Percentiles rank a stretch among this genome's conserved stretches.
Evolutionary conservation across 2,329 filamentous ascomycete genomes (phyloP).

Genomic region (Neofusicoccum laricinum): DNA sequence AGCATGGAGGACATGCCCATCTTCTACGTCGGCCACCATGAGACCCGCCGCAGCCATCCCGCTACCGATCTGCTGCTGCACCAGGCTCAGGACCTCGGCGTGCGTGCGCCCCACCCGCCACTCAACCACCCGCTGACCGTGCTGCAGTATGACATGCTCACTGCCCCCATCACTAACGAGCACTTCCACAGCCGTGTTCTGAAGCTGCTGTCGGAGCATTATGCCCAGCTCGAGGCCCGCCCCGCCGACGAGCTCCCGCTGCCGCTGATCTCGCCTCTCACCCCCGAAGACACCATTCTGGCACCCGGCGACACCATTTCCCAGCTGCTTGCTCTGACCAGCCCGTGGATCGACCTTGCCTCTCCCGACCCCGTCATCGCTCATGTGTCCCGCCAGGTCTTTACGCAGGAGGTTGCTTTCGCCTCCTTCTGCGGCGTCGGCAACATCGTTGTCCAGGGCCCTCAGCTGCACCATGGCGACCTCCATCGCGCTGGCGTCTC

Average conservation of each 20-base stretch:
- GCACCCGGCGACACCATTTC: slow-evolving; percentile 66
- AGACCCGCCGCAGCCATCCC: slow-evolving; percentile 59
- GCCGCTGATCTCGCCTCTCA: slow-evolving; percentile 60
- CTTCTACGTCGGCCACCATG: slow-evolving; percentile 74
- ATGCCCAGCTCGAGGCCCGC: slow-evolving; percentile 45
- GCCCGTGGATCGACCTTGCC: slow-evolving; percentile 87
- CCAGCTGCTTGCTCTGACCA: slow-evolving; percentile 75
- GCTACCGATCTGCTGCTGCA: slow-evolving; percentile 64
- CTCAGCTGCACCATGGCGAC: slow-evolving; percentile 60
- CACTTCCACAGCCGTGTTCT: slow-evolving; percentile 70
- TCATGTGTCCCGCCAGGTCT: slow-evolving; percentile 81
- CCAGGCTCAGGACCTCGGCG: slow-evolving; percentile 66
- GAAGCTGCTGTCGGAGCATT: slow-evolving; percentile 57
- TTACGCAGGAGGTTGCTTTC: slow-evolving; percentile 89
- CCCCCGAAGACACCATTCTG: slow-evolving; percentile 73
- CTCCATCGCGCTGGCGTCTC: slow-evolving; percentile 50
- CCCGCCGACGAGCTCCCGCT: slow-evolving; percentile 38
- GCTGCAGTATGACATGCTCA: slow-evolving; percentile 72
- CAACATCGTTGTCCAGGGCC: slow-evolving; percentile 79
- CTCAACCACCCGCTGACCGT: background rate
- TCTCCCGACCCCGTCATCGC: slow-evolving; percentile 79
- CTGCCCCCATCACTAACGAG: slow-evolving; percentile 71
- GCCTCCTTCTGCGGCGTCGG: slow-evolving; percentile 91
- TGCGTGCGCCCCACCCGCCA: slow-evolving; percentile 41
- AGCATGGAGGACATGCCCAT: slow-evolving; percentile 39